A percentile compares a stretch with the other conserved stretches of the same genome.
Evolutionary conservation across 2,329 filamentous ascomycete genomes (phyloP).

Genomic region (Penicillium sp.): DNA sequence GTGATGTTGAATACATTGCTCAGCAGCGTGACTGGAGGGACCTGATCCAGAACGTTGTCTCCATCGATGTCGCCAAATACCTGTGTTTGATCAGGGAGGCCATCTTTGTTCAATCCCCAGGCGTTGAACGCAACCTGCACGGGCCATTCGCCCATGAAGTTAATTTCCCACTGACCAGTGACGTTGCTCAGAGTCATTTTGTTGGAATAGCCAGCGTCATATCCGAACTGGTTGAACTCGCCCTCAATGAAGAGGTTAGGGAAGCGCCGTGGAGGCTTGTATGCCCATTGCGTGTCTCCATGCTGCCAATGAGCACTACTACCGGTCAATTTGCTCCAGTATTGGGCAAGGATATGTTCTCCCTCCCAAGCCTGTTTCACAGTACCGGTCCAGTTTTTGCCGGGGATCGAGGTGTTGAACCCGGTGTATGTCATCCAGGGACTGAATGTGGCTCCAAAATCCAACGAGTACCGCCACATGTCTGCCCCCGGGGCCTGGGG

Average conservation of each 20-base stretch:
- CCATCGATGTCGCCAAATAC: slow-evolving; percentile 65
- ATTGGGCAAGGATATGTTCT: slow-evolving; percentile 65
- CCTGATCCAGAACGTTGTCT: slow-evolving; percentile 63
- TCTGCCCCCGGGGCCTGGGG: slow-evolving; percentile 65
- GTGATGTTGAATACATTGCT: slow-evolving; percentile 63
- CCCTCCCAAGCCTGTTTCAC: slow-evolving; percentile 62
- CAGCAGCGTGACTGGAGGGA: slow-evolving; percentile 60
- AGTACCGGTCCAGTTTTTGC: slow-evolving; percentile 61
- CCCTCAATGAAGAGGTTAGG: slow-evolving; percentile 67
- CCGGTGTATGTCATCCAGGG: slow-evolving; percentile 60
- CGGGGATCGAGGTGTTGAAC: slow-evolving; percentile 52
- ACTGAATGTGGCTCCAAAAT: slow-evolving; percentile 64
- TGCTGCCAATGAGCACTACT: slow-evolving; percentile 65
- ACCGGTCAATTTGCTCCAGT: slow-evolving; percentile 62
- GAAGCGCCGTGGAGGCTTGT: slow-evolving; percentile 53
- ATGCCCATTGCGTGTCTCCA: slow-evolving; percentile 52
- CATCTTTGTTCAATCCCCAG: slow-evolving; percentile 68
- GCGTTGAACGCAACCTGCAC: slow-evolving; percentile 64
- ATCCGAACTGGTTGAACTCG: slow-evolving; percentile 66
- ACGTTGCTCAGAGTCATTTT: slow-evolving; percentile 51
- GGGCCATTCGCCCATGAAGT: slow-evolving; percentile 67
- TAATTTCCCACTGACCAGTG: slow-evolving; percentile 59
- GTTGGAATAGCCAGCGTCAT: slow-evolving; percentile 62
- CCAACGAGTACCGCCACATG: slow-evolving; percentile 64
- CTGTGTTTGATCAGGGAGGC: slow-evolving; percentile 61